Base-by-base conservation (phyloP, 2,329 filamentous ascomycete species). In the Fusarium sp. region DNA sequence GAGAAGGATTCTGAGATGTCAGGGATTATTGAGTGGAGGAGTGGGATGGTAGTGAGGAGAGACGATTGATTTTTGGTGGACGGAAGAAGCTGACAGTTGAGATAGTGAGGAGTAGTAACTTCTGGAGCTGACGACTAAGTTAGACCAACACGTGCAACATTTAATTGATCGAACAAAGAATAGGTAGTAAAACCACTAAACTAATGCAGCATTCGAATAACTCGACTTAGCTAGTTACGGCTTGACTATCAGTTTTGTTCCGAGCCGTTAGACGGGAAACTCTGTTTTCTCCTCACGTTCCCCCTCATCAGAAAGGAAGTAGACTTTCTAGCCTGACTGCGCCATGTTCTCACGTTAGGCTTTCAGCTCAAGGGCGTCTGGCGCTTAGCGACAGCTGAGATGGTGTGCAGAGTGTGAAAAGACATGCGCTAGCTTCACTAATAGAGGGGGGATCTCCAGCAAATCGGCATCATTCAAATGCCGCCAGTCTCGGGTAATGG, bases 311-410 rank as follows among this genome's bases (percentile, higher is more conserved):
- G 29, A 59, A 63, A 15, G 22, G 22, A 49, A 42, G 22, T 36
- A 35, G n/a, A 11, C 29, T 41, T 42, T 41, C 11, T 8, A 38
- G 27, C 20, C 52, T 45, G 25, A 45, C 58, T 46, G 50, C 38
- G 44, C 61, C 65, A 57, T 67, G 45, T 39, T 56, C 65, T 36
- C 49, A 36, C 49, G 33, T 52, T 44, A 41, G 39, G 27, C 39
- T 45, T 41, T 59, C 60, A 50, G 47, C 42, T 64, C 38, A 22
- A 49, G 54, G 64, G 70, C 70, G 70, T 55, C 58, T 73, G 58
- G 70, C 70, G 70, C 70, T 73, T 73, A 70, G 62, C 66, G 70
- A 71, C 66, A 73, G 66, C 49, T 73, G 62, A 50, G 70, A 60
- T 73, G 70, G 70, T 73, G 70, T 63, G 66, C 50, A 63, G 57